phyloP scores from a whole-genome alignment of 1,284 basidiomycete genomes.

The Bondarzewia mesenterica region DNA sequence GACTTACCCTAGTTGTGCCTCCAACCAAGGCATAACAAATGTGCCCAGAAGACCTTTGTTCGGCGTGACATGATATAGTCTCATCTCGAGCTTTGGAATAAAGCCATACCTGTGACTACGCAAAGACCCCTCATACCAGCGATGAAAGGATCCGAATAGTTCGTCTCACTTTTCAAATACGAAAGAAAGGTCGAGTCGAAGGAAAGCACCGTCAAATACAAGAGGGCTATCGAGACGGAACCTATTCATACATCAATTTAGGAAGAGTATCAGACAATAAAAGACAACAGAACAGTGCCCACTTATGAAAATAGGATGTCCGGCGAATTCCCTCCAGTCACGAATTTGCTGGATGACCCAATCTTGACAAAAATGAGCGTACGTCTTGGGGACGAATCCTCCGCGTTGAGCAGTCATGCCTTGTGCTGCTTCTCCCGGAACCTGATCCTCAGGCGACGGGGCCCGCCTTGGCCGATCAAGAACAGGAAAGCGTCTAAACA shows the following conservation, averaged over 20 bases:
- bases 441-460: no score
- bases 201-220: slow-evolving; percentile 36
- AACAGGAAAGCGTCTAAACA: slow-evolving; percentile 26
- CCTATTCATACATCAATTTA: slow-evolving; percentile 10
- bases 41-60: slow-evolving; percentile 39
- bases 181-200: slow-evolving; percentile 45
- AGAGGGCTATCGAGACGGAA: slow-evolving; percentile 37
- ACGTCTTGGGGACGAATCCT: background rate
- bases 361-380: background rate
- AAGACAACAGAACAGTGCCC: background rate
- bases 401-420: no score
- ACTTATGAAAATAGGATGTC: slow-evolving; percentile 33
- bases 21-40: slow-evolving; percentile 32
- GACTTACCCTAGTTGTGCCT: slow-evolving; percentile 27
- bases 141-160: slow-evolving; percentile 41
- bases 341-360: slow-evolving; percentile 6
- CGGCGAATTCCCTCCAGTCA: slow-evolving; percentile 38
- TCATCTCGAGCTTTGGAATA: background rate
- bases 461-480: slow-evolving; percentile 17
- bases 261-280: no score
- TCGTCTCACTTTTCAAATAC: slow-evolving; percentile 34
- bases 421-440: no score
- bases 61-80: slow-evolving; percentile 7
- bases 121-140: slow-evolving; percentile 45
- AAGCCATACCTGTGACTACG: slow-evolving; percentile 15